phyloP scores from a whole-genome alignment of 2,329 filamentous ascomycete species.

The Gaeumannomyces sp. region DNA sequence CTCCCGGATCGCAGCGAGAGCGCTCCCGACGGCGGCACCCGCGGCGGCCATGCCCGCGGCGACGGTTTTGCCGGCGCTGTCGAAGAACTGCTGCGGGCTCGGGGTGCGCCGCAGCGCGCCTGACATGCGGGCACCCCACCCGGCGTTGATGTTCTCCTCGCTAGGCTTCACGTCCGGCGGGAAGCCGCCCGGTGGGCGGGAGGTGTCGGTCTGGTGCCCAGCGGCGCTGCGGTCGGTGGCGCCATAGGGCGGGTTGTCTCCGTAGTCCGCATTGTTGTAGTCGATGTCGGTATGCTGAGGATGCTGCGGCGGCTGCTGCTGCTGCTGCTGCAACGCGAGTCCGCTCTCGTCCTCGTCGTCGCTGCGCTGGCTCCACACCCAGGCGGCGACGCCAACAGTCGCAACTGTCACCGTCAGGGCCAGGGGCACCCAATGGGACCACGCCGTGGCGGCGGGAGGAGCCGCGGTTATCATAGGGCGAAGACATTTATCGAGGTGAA shows the following conservation, averaged over 20 bases:
- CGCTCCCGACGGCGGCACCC: slow-evolving; percentile 74
- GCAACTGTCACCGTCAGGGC: slow-evolving; percentile 82
- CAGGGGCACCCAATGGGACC: slow-evolving; percentile 85
- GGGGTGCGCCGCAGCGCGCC: slow-evolving; percentile 75
- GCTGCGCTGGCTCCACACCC: slow-evolving; percentile 87
- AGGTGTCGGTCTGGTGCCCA: slow-evolving; percentile 20
- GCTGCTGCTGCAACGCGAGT: slow-evolving; percentile 30
- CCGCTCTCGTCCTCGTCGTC: slow-evolving; percentile 59
- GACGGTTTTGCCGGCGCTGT: slow-evolving; percentile 74
- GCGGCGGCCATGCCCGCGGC: slow-evolving; percentile 77
- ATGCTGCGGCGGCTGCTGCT: slow-evolving; percentile 9
- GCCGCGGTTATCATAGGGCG: slow-evolving; percentile 54
- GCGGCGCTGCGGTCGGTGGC: slow-evolving; percentile 29
- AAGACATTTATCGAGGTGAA: slow-evolving; percentile 44
- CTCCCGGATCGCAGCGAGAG: slow-evolving; percentile 75
- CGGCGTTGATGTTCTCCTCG: slow-evolving; percentile 34
- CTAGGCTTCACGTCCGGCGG: slow-evolving; percentile 30
- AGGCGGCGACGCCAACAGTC: slow-evolving; percentile 78
- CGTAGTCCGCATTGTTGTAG: slow-evolving; percentile 41
- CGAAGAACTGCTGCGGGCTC: slow-evolving; percentile 82
- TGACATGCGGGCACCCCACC: slow-evolving; percentile 70
- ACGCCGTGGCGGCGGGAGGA: slow-evolving; percentile 55
- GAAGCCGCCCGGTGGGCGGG: slow-evolving; percentile 30
- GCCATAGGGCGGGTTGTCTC: slow-evolving; percentile 46
- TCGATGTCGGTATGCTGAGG: slow-evolving; percentile 26